Percentiles rank a stretch among this genome's conserved stretches.
phyloP scores from a whole-genome alignment of 78 protist genomes.

The Dictyostelium capitatum region DNA sequence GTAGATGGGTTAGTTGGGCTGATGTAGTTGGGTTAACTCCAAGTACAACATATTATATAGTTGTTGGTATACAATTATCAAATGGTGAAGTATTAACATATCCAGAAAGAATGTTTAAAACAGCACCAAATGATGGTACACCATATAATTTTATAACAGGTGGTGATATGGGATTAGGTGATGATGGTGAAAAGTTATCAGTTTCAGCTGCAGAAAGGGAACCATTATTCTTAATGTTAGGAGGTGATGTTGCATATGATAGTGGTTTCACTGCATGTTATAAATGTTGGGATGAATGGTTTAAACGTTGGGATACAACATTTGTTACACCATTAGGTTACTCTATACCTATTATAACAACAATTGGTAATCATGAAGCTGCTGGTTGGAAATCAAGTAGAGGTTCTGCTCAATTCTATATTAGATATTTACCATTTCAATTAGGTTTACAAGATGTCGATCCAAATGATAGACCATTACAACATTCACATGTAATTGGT shows the following conservation, averaged over 20 bases:
- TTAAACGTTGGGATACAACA: slow-evolving; percentile 48
- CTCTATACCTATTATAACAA: slow-evolving; percentile 52
- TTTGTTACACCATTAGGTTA: slow-evolving; percentile 41
- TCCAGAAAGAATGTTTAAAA: slow-evolving; percentile 70
- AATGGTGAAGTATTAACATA: not conserved
- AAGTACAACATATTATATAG: slow-evolving; percentile 26
- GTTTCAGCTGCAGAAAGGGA: slow-evolving; percentile 37
- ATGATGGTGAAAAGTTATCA: slow-evolving; percentile 12
- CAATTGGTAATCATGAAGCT: slow-evolving; percentile 82
- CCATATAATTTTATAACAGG: slow-evolving; percentile 48
- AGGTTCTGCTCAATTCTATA: slow-evolving; percentile 37
- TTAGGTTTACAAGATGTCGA: slow-evolving; percentile 25
- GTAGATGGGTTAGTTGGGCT: slow-evolving; percentile 56
- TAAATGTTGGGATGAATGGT: slow-evolving; percentile 83
- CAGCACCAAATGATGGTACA: slow-evolving; percentile 50
- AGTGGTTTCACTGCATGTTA: slow-evolving; percentile 61
- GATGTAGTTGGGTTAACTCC: slow-evolving; percentile 9
- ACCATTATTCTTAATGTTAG: slow-evolving; percentile 76
- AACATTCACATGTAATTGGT: slow-evolving; percentile 39
- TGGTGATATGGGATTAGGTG: slow-evolving; percentile 54
- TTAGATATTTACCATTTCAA: slow-evolving; percentile 43
- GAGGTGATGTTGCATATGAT: slow-evolving; percentile 85
- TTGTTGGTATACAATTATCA: not conserved
- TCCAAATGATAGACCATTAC: slow-evolving; percentile 20
- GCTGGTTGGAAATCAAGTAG: slow-evolving; percentile 35